Conservation (phyloP, 2,329 filamentous ascomycete genomes). For the Trichophyton benhamiae region DNA sequence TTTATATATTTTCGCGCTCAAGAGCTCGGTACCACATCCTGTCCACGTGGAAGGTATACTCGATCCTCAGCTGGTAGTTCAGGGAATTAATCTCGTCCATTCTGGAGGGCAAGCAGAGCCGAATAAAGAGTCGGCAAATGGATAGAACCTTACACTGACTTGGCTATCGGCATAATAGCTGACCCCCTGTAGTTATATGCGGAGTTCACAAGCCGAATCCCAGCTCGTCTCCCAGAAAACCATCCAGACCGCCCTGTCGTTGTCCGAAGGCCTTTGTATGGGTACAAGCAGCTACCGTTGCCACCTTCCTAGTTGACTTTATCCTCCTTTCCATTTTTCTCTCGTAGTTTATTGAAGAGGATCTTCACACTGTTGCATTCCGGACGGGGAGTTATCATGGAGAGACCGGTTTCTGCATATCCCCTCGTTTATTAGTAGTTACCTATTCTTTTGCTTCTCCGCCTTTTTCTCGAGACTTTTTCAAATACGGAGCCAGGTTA, state of each 20-base stretch:
- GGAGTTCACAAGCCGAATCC: neutral
- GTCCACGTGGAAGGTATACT: neutral
- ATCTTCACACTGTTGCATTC: neutral
- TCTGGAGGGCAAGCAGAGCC: neutral
- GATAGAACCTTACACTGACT: neutral
- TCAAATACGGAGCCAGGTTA: neutral
- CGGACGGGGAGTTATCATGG: neutral
- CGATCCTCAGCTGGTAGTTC: neutral
- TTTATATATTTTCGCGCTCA: neutral
- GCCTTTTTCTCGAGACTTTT: neutral
- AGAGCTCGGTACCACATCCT: neutral
- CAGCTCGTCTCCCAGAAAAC: neutral
- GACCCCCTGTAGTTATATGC: neutral
- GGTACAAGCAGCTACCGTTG: neutral
- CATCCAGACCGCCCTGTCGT: neutral
- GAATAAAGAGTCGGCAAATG: neutral
- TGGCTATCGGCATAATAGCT: neutral
- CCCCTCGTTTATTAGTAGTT: neutral
- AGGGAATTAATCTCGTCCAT: neutral
- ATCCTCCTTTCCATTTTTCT: neutral
- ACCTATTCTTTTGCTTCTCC: neutral
- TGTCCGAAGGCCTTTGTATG: neutral
- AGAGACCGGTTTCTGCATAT: neutral
- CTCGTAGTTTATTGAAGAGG: neutral
- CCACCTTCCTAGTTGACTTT: neutral